phyloP scores from a whole-genome alignment of 2,329 filamentous ascomycete genomes.

The Botrytis hyacinthi region DNA sequence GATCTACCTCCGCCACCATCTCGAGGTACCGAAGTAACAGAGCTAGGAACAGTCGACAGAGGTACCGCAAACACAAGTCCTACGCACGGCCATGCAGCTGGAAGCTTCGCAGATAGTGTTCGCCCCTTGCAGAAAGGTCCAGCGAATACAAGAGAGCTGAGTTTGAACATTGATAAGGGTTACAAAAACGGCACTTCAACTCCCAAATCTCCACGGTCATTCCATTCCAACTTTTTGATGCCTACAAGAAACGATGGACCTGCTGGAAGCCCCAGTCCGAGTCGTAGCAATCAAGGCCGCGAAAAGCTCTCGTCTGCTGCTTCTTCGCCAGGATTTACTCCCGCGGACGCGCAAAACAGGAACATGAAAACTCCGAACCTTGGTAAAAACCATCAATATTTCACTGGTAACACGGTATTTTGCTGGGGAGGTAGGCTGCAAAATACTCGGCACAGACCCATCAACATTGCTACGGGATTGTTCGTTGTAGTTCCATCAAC shows the following conservation, averaged over 20 bases:
- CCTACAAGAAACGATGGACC: slow-evolving; percentile 53
- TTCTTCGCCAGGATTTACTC: slow-evolving; percentile 66
- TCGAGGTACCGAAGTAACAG: slow-evolving; percentile 77
- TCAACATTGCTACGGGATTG: slow-evolving; percentile 83
- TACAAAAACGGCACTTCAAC: slow-evolving; percentile 53
- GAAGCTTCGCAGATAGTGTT: slow-evolving; percentile 74
- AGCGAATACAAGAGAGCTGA: slow-evolving; percentile 44
- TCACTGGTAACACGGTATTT: slow-evolving; percentile 89
- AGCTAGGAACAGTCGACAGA: slow-evolving; percentile 58
- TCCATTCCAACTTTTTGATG: slow-evolving; percentile 72
- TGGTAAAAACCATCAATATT: slow-evolving; percentile 85
- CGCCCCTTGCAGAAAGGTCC: slow-evolving; percentile 58
- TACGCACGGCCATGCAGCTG: slow-evolving; percentile 55
- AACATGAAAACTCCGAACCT: slow-evolving; percentile 41
- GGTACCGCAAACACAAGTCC: slow-evolving; percentile 74
- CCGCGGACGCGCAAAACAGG: slow-evolving; percentile 43
- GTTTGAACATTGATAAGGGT: slow-evolving; percentile 58
- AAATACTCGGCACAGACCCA: slow-evolving; percentile 81
- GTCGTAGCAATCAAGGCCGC: slow-evolving; percentile 63
- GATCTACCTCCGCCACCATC: slow-evolving; percentile 64
- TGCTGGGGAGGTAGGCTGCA: slow-evolving; percentile 82
- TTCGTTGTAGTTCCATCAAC: slow-evolving; percentile 74
- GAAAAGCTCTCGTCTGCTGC: slow-evolving; percentile 81
- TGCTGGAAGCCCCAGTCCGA: slow-evolving; percentile 48
- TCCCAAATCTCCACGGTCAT: slow-evolving; percentile 71